These are phyloP conservation scores for Auriscalpium microsporum DNA, from an alignment of 768 basidiomycete genomes.

Conservation along the genomic window DNA sequence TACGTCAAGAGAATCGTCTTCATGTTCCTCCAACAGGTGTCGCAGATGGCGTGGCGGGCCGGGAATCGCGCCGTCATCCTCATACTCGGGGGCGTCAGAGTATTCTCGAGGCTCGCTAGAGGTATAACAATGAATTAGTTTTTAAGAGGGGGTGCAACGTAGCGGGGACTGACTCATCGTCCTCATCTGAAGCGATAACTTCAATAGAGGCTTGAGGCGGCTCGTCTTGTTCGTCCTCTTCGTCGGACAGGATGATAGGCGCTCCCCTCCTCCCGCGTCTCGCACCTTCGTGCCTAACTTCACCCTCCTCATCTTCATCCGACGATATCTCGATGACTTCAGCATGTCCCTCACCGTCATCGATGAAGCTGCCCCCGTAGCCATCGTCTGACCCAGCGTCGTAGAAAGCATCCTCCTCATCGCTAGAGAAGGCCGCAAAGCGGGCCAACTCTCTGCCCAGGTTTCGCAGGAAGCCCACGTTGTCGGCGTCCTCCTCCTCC, in stretches of 20 bases:
- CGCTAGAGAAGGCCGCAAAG: neutral
- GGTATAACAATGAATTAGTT: too few relatives aligned
- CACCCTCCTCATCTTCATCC: neutral
- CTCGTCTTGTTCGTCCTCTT: neutral
- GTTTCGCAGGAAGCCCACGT: constrained; percentile 9
- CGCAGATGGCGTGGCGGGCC: too few relatives aligned
- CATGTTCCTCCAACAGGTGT: too few relatives aligned
- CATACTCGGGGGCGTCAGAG: too few relatives aligned
- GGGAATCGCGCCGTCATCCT: too few relatives aligned
- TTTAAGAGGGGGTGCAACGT: too few relatives aligned
- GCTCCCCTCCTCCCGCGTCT: neutral
- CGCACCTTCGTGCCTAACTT: neutral
- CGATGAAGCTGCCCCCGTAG: constrained; percentile 52
- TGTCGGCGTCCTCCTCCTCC: constrained; percentile 23
- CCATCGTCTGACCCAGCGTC: constrained; percentile 7
- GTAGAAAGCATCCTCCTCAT: constrained; percentile 1
- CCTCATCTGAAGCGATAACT: neutral
- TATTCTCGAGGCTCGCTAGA: too few relatives aligned
- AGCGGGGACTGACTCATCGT: neutral
- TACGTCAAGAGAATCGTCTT: too few relatives aligned
- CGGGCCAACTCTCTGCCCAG: constrained; percentile 6
- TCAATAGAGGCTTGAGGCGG: neutral
- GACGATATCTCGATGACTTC: constrained; percentile 7
- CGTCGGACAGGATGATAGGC: neutral
- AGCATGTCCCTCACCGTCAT: constrained; percentile 28